Conservation (phyloP, 805 yeast species). For the Candida maltosa region DNA sequence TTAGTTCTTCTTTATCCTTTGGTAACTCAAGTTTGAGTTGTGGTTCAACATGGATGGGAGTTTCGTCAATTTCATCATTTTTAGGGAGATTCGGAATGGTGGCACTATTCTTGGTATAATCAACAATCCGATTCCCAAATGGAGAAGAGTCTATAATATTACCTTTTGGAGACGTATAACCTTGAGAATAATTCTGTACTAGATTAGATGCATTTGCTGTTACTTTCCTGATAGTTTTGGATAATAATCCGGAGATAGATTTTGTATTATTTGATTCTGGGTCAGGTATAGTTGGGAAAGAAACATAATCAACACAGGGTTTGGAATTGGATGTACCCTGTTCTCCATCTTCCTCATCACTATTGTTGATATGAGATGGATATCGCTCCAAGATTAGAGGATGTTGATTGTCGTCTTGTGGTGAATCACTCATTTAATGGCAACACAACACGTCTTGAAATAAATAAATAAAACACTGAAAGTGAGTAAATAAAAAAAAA, state of each 20-base stretch:
- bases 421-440: too few relatives aligned
- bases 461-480: too few relatives aligned
- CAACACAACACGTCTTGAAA: too few relatives aligned
- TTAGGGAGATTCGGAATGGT: too few relatives aligned
- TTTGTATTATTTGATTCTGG: conserved; percentile 33
- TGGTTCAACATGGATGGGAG: neutral
- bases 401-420: too few relatives aligned
- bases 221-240: conserved; percentile 38
- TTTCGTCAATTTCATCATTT: conserved; percentile 2
- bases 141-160: too few relatives aligned
- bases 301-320: conserved; percentile 27
- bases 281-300: conserved; percentile 43
- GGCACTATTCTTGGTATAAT: neutral
- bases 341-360: conserved; percentile 11
- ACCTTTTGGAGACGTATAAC: neutral
- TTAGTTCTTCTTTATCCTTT: neutral
- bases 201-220: conserved; percentile 40
- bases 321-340: neutral
- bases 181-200: conserved; percentile 22
- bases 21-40: neutral
- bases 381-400: conserved; percentile 1
- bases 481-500: too few relatives aligned
- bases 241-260: conserved; percentile 31
- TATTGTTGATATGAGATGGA: conserved; percentile 10
- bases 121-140: too few relatives aligned